Base-by-base conservation (phyloP, 768 basidiomycete genomes). In the Daedaleopsis nitida region DNA sequence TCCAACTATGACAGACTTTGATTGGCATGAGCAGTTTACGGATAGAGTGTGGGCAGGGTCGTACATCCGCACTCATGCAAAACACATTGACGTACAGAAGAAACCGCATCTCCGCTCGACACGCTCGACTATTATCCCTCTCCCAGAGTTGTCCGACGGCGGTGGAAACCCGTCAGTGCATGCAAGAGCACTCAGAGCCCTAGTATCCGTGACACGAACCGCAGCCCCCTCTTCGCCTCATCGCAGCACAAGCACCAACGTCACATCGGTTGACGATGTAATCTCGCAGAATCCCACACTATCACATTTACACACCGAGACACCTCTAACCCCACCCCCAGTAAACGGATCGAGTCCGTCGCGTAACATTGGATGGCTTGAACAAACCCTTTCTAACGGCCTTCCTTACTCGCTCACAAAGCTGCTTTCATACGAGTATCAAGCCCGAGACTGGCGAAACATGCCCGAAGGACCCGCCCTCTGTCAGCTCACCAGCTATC, bases 401-500 rank as follows among this genome's bases (percentile, higher is more conserved):
- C 59, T 55, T 23, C 68, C 67, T 59, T 66, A 70, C 24, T 65
- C 69, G 44, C 59, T 74, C 39, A 50, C 69, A 16, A 58, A 62
- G 27, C 70, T 57, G 10, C 55, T 58, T 0, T 62, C 55, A 10
- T 62, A 72, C 4, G 57, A 44, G 56, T 57, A 17, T 43, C 50
- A 16, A 11, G 60, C 52, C n/a, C 23, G 19, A 5, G 12, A 13
- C 1, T 57, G 56, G 64, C 59, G 17, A 16, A 38, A 58, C 17
- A 34, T 45, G 2, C 63, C 69, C 3, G 71, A 74, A 19, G 74
- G 72, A 3, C 72, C 75, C 12, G 63, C 74, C 3, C 77, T 83
- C 55, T 71, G 76, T 55, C 74, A 75, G 58, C 72, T 84, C 34
- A 62, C 80, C 4, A 77, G 77, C 35, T 68, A 74, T 45, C 77